Evolutionary conservation across 139 green algal genomes (phyloP), one percentile per base, ranked within the genome.

Genomic region (Nannochloris sp.): DNA sequence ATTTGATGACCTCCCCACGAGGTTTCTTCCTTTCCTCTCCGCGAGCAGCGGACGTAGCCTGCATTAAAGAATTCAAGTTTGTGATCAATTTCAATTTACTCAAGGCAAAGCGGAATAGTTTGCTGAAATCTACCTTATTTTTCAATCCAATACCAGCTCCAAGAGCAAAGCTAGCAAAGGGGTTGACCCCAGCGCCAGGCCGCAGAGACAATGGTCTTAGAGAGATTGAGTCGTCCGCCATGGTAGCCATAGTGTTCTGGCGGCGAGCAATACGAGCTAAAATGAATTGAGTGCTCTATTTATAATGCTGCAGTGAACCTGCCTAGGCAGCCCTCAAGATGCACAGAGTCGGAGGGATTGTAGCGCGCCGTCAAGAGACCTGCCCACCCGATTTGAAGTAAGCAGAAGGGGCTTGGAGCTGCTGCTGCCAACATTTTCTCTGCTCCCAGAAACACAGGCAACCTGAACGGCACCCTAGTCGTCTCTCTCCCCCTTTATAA

Each of bases 111-210:
- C n/a, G n/a, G n/a, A n/a, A n/a, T 54, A 45, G 57, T n/a, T 29
- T 45, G 23, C 13, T 35, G 13, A 39, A 15, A 34, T 66, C 2
- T n/a, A 90, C 84, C 66, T 83, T 83, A 25, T 81, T 83, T 44
- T 69, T 68, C 35, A 83, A 72, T 2, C 83, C 70, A 6, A 64
- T 71, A 9, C 86, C 87, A 27, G 83, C 83, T 32, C 86, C 87
- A 45, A 83, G 85, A 4, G 72, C 78, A 53, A 95, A 93, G 9
- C 45, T 64, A 1, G 74, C 63, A 34, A 95, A 95, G 1, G 87
- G 86, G 39, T 93, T 92, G 1, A 48, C 47, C 3, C 27, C 57
- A 3, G 47, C 71, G 15, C 77, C 80, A 27, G 85, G 85, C 31
- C 73, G 44, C 15, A 91, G 39, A n/a, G 68, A 72, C 46, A 89